Base-by-base conservation (phyloP, 352 stramenopile species). In the Pythium sp. region DNA sequence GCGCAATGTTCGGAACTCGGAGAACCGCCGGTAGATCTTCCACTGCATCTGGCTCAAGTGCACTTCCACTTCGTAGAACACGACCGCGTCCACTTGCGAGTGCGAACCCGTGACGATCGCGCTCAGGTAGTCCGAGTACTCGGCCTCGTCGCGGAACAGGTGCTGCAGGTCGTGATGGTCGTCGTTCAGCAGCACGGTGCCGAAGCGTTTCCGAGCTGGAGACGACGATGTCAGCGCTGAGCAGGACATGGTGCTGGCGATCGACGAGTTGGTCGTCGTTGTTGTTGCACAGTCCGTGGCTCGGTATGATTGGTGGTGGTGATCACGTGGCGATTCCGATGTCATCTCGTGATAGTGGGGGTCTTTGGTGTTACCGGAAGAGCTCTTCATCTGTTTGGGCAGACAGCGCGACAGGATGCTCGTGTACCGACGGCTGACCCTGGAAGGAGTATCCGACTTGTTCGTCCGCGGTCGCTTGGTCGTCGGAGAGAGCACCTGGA, bases 81-180 rank as follows among this genome's bases (percentile, higher is more conserved):
- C 79, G 20, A 91, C 77, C 12, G 75, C 72, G 55, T 92, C 78
- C 30, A 78, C 69, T 53, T 90, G 74, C 14, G 75, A 60, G 64
- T 91, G 85, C 5, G 78, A 62, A 4, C 79, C 73, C 0, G 78
- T 88, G 49, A 90, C 46, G 8, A 68, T 51, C 34, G 79, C 78
- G 7, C 71, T 73, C 57, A 93, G 65, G 73, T 93, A 92, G 63
- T 93, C 86, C 38, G 86, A 93, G 71, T 93, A 93, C 70, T 93
- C 86, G 26, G 86, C 84, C 62, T 93, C 81, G 46, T 92, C 83
- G 2, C 81, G 83, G 61, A 92, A 89, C 11, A 91, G 64, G 18
- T 74, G 65, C 12, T 74, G 73, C 2, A 91, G 72, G 14, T 87
- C 73, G 3, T 81, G 69, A 26, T 74, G 71, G 26, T 67, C 65